Base-by-base conservation (phyloP, 257 asterid species). In the Fraxinus americana region DNA sequence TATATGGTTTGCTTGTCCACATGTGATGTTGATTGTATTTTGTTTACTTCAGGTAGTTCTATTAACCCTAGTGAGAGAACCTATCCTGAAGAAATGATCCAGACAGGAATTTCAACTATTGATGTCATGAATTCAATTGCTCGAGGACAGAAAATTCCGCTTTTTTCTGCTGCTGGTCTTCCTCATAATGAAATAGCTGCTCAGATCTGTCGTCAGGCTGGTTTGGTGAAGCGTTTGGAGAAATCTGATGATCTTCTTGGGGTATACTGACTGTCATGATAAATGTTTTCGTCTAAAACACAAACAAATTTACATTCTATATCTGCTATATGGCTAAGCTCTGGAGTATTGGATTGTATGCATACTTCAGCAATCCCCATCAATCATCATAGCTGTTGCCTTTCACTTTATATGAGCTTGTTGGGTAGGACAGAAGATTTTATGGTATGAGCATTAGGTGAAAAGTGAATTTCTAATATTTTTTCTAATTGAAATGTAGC, bases 131-230 rank as follows among this genome's bases (percentile, higher is more conserved):
- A 94, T 85, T 94, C 98, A 77, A 92, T 94, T 83, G 97, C 98
- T 72, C 92, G 98, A 73, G 98, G 98, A 79, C 98, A 94, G 87
- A 94, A 94, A 82, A 94, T 94, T 75, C 98, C 97, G 71, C 98
- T 94, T 72, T 94, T 94, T 72, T 94, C 98, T 45, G 98, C 98
- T 78, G 98, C 98, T 72, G 98, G 98, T 88, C 97, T 94, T 84
- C 98, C 97, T 71, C 98, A 94, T 88, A 94, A 94, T 87, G 98
- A 94, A 89, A 94, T 94, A 14, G 98, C 98, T 75, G 98, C 98
- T 78, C 98, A 94, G 87, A 94, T 94, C 77, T 94, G 98, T 86
- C 97, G 98, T 76, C 98, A 94, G 86, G 98, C 98, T 90, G 98
- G 98, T 88, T 89, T 94, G 86, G 98, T 94, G 79, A 94, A 92